Conservation (phyloP, 2,329 filamentous ascomycete species). For the Thelonectria olida region DNA sequence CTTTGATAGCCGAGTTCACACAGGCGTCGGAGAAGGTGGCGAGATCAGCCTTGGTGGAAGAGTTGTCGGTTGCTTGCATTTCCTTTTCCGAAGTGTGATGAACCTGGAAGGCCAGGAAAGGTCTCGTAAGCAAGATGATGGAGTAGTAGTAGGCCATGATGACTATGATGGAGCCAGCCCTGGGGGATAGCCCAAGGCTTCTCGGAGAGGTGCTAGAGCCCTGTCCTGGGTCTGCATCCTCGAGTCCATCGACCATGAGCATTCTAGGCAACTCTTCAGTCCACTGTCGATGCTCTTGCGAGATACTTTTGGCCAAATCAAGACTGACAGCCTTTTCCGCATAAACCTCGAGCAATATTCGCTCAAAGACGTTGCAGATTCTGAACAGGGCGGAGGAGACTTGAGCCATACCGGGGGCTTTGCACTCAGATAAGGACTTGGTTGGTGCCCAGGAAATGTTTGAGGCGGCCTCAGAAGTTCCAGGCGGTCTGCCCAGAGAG, state of each 20-base stretch:
- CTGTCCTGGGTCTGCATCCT: not conserved
- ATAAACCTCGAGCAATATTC: constrained; percentile 2
- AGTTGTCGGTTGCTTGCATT: not conserved
- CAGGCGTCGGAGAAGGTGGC: not conserved
- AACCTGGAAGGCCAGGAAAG: constrained; percentile 5
- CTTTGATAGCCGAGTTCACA: constrained; percentile 8
- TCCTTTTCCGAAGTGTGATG: not conserved
- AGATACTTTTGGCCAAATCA: constrained; percentile 5
- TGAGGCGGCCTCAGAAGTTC: not conserved
- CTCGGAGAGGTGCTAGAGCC: not conserved
- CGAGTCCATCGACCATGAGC: constrained; percentile 1
- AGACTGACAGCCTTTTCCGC: constrained; percentile 7
- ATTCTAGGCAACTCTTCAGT: constrained; percentile 1
- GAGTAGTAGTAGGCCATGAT: constrained; percentile 7
- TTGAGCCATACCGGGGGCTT: not conserved
- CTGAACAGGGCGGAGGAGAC: constrained; percentile 9
- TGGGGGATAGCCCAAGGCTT: not conserved
- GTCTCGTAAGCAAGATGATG: constrained; percentile 4
- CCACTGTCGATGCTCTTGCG: constrained; percentile 2
- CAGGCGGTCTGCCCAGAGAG: constrained; percentile 2
- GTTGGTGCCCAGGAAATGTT: constrained; percentile 4
- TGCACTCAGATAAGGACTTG: not conserved
- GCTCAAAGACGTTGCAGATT: constrained; percentile 8
- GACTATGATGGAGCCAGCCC: constrained; percentile 1
- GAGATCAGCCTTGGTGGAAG: not conserved